These are phyloP conservation scores for Dujonia santamariae DNA, from an alignment of 1,139 yeast species.

Conservation along the genomic window DNA sequence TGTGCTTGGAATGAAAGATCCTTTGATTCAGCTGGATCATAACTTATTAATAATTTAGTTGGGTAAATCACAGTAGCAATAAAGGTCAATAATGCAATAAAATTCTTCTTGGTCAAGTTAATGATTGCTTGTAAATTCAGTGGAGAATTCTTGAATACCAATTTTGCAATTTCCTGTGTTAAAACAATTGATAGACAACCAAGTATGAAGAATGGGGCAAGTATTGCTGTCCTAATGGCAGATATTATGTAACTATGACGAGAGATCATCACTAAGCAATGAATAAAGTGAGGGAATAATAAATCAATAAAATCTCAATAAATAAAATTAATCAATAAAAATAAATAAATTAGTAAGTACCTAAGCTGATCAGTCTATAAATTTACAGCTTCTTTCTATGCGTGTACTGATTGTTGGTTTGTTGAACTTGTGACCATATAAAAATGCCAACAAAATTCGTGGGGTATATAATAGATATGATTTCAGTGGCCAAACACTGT, in stretches of 20 bases:
- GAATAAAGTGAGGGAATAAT: too few relatives aligned
- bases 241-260: constrained; percentile 16
- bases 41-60: constrained; percentile 38
- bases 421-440: too few relatives aligned
- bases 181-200: constrained; percentile 45
- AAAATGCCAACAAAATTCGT: too few relatives aligned
- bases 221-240: constrained; percentile 26
- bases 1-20: constrained; percentile 1
- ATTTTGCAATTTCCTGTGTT: constrained; percentile 38
- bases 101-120: constrained; percentile 48
- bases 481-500: too few relatives aligned
- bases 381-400: too few relatives aligned
- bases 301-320: too few relatives aligned
- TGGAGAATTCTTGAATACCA: constrained; percentile 23
- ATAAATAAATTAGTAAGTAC: too few relatives aligned
- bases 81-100: constrained; percentile 45
- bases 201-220: constrained; percentile 33
- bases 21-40: constrained; percentile 19
- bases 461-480: too few relatives aligned
- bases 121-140: constrained; percentile 33
- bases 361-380: too few relatives aligned
- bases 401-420: too few relatives aligned
- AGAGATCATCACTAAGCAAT: constrained; percentile 6
- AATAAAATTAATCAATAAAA: too few relatives aligned
- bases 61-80: constrained; percentile 43